These are phyloP conservation scores for Carex arenaria DNA, from an alignment of 202 grass and related monocot species.

Conservation along the genomic window DNA sequence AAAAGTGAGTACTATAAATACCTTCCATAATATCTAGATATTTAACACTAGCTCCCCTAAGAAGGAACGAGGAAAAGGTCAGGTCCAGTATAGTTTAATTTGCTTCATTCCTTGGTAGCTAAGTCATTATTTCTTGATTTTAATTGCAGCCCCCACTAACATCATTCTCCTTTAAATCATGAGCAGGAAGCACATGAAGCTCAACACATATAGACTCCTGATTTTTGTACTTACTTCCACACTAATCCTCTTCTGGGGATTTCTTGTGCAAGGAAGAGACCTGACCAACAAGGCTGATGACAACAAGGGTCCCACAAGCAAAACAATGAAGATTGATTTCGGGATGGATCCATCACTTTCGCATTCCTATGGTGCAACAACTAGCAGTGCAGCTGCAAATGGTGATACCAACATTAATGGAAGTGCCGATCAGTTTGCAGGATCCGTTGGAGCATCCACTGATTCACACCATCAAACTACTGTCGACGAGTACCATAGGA, in stretches of 20 bases:
- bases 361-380: neutral
- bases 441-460: conserved; percentile 14
- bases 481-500: conserved; percentile 19
- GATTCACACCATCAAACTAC: conserved; percentile 21
- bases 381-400: neutral
- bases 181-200: conserved; percentile 6
- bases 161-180: conserved; percentile 15
- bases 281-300: neutral
- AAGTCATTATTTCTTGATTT: conserved; percentile 5
- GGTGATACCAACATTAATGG: neutral
- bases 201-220: conserved; percentile 7
- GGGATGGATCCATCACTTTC: neutral
- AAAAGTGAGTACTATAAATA: conserved; percentile 22
- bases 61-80: conserved; percentile 16
- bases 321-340: neutral
- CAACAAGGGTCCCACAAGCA: neutral
- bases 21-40: neutral
- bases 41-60: neutral
- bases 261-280: conserved; percentile 10
- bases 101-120: neutral
- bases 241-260: neutral
- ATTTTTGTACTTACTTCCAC: neutral
- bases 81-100: neutral
- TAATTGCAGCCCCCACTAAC: neutral
- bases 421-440: neutral